Evolutionary conservation across 164 flowering plant genomes (phyloP).

Genomic region (Piper longum): DNA sequence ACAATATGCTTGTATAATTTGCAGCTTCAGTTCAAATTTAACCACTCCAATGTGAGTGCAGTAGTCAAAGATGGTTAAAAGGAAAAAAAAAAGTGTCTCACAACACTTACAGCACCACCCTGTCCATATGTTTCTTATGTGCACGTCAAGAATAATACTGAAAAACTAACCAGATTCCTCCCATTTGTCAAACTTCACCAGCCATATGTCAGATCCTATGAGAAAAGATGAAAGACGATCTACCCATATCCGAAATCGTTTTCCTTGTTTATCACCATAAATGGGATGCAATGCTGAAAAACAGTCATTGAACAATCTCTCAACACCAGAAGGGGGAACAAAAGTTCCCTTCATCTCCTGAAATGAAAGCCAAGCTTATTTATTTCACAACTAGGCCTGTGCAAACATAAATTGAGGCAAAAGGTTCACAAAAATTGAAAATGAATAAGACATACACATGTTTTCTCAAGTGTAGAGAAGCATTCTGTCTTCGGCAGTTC

Average conservation of each 20-base stretch:
- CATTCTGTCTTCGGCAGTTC: constrained; percentile 41
- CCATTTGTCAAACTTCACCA: constrained; percentile 66
- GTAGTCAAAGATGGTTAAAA: too few relatives aligned
- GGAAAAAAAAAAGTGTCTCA: too few relatives aligned
- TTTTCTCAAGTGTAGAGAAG: constrained; percentile 27
- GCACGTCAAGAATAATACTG: neutral
- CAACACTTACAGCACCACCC: neutral
- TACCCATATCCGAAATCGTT: constrained; percentile 47
- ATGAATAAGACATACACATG: constrained; percentile 27
- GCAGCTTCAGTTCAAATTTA: too few relatives aligned
- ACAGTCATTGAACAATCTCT: constrained; percentile 25
- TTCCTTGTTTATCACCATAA: constrained; percentile 56
- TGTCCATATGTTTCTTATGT: neutral
- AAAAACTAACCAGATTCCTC: constrained; percentile 39
- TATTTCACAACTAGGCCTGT: neutral
- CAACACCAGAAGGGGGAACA: constrained; percentile 55
- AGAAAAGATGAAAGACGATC: constrained; percentile 42
- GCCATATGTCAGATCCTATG: constrained; percentile 46
- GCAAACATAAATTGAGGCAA: too few relatives aligned
- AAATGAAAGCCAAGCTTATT: too few relatives aligned
- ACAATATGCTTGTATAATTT: too few relatives aligned
- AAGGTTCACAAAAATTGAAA: neutral
- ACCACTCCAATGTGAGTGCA: too few relatives aligned
- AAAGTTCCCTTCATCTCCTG: constrained; percentile 40
- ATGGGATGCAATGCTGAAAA: constrained; percentile 19